Evolutionary conservation across 345 rosid species (phyloP).

Genomic region (Eucalyptus decipiens): DNA sequence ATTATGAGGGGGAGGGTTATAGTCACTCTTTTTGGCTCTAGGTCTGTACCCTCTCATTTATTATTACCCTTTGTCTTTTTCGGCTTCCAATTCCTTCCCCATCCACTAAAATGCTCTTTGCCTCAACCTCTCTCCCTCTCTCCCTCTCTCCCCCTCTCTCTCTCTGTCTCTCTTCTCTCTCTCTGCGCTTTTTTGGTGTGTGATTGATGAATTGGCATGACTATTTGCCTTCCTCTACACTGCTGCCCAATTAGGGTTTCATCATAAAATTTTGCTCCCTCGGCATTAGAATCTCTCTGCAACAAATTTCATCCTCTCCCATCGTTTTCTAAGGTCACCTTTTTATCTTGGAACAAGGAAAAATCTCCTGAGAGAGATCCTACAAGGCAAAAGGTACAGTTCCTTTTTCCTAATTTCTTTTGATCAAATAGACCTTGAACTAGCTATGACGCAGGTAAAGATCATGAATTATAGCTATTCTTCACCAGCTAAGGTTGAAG

Average conservation of each 20-base stretch:
- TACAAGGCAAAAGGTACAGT: background rate
- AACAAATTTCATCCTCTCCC: background rate
- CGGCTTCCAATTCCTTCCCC: background rate
- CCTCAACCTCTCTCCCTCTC: background rate
- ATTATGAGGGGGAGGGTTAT: background rate
- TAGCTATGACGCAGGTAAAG: background rate
- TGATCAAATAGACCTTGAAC: background rate
- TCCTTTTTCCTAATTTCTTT: background rate
- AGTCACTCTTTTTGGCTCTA: background rate
- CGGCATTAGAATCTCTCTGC: background rate
- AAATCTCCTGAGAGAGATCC: background rate
- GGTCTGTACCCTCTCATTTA: background rate
- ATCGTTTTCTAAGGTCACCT: background rate
- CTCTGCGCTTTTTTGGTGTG: background rate
- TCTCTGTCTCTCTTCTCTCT: background rate
- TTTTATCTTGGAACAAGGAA: background rate
- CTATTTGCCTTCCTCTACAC: background rate
- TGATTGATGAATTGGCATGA: background rate
- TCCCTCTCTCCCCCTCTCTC: background rate
- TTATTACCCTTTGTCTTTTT: background rate
- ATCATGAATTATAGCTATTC: background rate
- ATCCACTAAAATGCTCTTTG: background rate
- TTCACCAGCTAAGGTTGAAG: background rate
- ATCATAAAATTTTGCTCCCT: background rate
- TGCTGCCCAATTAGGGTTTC: background rate